These are phyloP conservation scores for Naganishia friedmannii DNA, from an alignment of 768 basidiomycete species.

Conservation along the genomic window DNA sequence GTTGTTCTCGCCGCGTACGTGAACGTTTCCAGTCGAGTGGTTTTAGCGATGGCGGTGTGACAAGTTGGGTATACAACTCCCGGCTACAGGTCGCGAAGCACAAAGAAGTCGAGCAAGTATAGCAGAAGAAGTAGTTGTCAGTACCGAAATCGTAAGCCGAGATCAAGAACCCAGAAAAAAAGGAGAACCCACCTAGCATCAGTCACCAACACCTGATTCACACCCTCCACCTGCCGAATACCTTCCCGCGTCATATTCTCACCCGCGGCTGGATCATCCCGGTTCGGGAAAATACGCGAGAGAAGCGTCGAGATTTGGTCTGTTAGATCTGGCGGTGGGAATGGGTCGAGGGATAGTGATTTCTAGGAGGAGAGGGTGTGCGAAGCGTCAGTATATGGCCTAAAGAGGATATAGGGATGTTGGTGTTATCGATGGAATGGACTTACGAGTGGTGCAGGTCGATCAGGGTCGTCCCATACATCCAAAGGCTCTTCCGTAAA, in stretches of 20 bases:
- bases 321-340: constrained; percentile 61
- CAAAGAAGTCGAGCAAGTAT: too few relatives aligned
- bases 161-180: background rate
- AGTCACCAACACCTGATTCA: constrained; percentile 72
- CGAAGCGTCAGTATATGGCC: background rate
- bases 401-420: background rate
- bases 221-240: constrained; percentile 75
- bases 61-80: constrained; percentile 69
- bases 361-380: constrained; percentile 59
- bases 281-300: constrained; percentile 62
- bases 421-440: too few relatives aligned
- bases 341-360: constrained; percentile 64
- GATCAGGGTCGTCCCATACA: constrained; percentile 37
- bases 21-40: constrained; percentile 95
- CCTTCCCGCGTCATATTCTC: constrained; percentile 66
- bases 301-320: constrained; percentile 67
- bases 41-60: constrained; percentile 68
- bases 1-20: constrained; percentile 80
- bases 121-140: too few relatives aligned
- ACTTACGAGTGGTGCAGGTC: constrained; percentile 20
- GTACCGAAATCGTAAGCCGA: background rate
- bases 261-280: constrained; percentile 31
- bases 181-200: constrained; percentile 63
- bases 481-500: constrained; percentile 44
- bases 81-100: constrained; percentile 58